A percentile compares a stretch with the other conserved stretches of the same genome.
These are phyloP conservation scores for Paraconiothyrium brasiliense DNA, from an alignment of 2,329 filamentous ascomycete genomes.

Conservation along the genomic window DNA sequence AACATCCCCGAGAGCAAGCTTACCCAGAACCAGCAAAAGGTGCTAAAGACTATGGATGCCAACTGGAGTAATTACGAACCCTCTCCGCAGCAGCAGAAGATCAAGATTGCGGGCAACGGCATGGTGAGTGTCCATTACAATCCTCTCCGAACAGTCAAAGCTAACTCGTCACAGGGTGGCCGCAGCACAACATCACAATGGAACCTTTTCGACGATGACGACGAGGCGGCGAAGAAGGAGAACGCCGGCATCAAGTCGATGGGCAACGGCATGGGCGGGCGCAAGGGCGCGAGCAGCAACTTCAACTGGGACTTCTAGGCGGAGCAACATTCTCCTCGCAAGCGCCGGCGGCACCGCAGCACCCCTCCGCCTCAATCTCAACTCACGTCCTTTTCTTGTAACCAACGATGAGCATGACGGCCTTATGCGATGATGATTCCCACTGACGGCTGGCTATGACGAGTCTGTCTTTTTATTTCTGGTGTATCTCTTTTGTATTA, in stretches of 20 bases:
- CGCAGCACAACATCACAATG: slow-evolving; percentile 50
- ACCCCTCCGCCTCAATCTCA: not conserved
- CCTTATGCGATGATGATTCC: slow-evolving; percentile 3
- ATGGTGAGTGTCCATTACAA: slow-evolving; percentile 29
- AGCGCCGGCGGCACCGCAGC: slow-evolving; percentile 1
- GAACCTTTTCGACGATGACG: slow-evolving; percentile 48
- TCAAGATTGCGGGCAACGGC: slow-evolving; percentile 52
- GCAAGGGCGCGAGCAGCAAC: slow-evolving; percentile 39
- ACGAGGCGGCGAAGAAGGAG: slow-evolving; percentile 19
- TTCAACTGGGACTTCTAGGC: slow-evolving; percentile 44
- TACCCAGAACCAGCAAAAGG: slow-evolving; percentile 71
- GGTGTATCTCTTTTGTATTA: not conserved
- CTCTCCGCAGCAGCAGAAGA: slow-evolving; percentile 40
- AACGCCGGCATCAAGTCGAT: slow-evolving; percentile 35
- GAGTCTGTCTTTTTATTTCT: not conserved
- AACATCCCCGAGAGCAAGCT: slow-evolving; percentile 53
- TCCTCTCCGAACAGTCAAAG: not conserved
- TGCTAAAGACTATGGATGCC: slow-evolving; percentile 62
- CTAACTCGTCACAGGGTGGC: slow-evolving; percentile 36
- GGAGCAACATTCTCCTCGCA: not conserved
- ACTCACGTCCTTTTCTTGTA: not conserved
- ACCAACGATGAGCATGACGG: slow-evolving; percentile 10
- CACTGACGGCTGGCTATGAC: not conserved
- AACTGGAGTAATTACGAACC: slow-evolving; percentile 46
- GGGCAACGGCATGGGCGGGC: slow-evolving; percentile 54